A percentile compares a stretch with the other conserved stretches of the same genome.
Conservation (phyloP, 108 stramenopile species). For the Pseudonitzschia multiseries region DNA sequence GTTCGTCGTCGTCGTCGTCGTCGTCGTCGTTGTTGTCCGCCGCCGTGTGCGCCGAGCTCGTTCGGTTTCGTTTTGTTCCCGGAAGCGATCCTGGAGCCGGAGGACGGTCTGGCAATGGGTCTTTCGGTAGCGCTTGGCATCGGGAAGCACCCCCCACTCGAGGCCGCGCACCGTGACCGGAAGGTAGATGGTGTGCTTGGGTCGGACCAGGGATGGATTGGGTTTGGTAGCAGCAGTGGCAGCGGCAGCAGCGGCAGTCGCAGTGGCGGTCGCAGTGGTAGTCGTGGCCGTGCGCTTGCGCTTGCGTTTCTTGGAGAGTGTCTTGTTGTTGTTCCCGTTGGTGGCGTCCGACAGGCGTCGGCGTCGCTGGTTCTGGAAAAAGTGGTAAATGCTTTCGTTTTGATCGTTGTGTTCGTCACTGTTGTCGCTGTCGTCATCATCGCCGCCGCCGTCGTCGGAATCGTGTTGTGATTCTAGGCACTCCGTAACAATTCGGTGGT, state of each 20-base stretch:
- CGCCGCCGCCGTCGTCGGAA: neutral
- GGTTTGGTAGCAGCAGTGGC: neutral
- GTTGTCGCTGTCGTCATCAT: conserved; percentile 4
- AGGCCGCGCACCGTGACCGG: conserved; percentile 28
- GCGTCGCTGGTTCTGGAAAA: neutral
- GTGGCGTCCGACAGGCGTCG: conserved; percentile 2
- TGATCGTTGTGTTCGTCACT: too few relatives aligned
- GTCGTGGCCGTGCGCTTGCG: neutral
- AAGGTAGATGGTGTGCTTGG: conserved; percentile 7
- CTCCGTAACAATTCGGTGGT: neutral
- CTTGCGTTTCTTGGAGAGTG: conserved; percentile 2
- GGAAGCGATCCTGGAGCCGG: conserved; percentile 15
- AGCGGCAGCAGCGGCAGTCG: neutral
- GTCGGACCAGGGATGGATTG: neutral
- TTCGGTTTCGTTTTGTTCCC: neutral
- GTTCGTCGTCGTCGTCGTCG: too few relatives aligned
- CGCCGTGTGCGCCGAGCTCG: conserved; percentile 45
- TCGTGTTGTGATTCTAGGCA: neutral
- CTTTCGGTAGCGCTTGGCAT: conserved; percentile 29
- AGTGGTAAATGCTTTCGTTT: conserved; percentile 11
- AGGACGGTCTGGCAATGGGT: conserved; percentile 24
- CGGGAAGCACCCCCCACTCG: conserved; percentile 34
- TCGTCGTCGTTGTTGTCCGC: conserved; percentile 26
- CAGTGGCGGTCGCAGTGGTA: neutral
- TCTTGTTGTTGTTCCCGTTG: neutral